A percentile compares a stretch with the other conserved stretches of the same genome.
Evolutionary conservation across 208 protist genomes (phyloP).

Genomic region (Acanthamoeba sp.): DNA sequence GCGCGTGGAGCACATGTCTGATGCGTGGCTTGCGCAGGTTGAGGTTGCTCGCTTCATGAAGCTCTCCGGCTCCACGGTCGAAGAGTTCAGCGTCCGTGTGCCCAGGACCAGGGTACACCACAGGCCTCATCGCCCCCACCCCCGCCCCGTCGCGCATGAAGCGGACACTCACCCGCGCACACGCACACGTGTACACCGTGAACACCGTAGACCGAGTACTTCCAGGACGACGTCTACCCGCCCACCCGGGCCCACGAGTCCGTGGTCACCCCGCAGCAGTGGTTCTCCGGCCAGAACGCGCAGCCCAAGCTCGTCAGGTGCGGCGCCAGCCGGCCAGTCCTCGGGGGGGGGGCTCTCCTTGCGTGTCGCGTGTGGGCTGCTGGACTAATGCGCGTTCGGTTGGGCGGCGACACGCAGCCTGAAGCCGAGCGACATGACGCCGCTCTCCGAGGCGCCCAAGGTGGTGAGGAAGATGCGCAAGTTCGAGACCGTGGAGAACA

Average conservation of each 20-base stretch:
- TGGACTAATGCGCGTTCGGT: background rate
- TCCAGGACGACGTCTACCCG: constrained; percentile 84
- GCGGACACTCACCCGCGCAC: background rate
- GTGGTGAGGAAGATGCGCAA: constrained; percentile 60
- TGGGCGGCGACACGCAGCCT: background rate
- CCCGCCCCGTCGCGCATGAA: background rate
- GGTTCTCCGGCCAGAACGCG: constrained; percentile 65
- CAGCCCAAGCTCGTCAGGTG: constrained; percentile 59
- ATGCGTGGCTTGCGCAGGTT: background rate
- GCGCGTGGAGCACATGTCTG: background rate
- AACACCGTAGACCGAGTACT: constrained; percentile 72
- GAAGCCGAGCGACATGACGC: constrained; percentile 63
- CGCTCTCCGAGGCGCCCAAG: constrained; percentile 60
- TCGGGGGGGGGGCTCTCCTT: too few species aligned
- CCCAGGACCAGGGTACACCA: constrained; percentile 74
- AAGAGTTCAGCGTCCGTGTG: constrained; percentile 80
- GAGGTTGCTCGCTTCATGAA: constrained; percentile 81
- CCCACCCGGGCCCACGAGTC: constrained; percentile 77
- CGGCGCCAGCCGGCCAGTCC: background rate
- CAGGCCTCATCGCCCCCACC: background rate
- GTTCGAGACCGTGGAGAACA: constrained; percentile 44
- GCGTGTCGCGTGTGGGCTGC: too few species aligned
- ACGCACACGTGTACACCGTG: background rate
- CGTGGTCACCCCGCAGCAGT: constrained; percentile 60
- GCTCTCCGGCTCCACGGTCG: constrained; percentile 70